A percentile compares a stretch with the other conserved stretches of the same genome.
These are phyloP conservation scores for Penicillium hordei DNA, from an alignment of 2,329 filamentous ascomycete species.

Conservation along the genomic window DNA sequence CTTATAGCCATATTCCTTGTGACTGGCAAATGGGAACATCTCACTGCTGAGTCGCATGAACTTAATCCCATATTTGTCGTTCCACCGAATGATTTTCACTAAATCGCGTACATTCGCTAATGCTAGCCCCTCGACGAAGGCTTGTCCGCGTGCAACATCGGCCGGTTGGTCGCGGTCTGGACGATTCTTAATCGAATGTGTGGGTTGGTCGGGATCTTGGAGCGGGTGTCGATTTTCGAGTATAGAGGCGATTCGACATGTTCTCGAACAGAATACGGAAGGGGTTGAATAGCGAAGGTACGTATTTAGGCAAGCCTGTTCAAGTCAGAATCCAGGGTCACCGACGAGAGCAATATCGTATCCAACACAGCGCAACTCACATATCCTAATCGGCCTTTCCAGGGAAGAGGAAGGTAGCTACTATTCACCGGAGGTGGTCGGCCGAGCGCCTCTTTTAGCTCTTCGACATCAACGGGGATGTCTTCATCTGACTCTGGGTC, in stretches of 20 bases:
- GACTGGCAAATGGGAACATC: slow-evolving; percentile 96
- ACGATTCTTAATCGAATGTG: slow-evolving; percentile 81
- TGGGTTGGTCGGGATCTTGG: slow-evolving; percentile 69
- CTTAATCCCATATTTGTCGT: slow-evolving; percentile 85
- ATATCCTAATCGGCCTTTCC: slow-evolving; percentile 87
- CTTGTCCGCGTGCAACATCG: slow-evolving; percentile 64
- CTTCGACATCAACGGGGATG: slow-evolving; percentile 54
- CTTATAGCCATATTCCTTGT: slow-evolving; percentile 81
- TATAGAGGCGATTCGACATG: slow-evolving; percentile 87
- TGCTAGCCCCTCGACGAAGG: slow-evolving; percentile 74
- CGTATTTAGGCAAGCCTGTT: slow-evolving; percentile 82
- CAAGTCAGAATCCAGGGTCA: slow-evolving; percentile 1
- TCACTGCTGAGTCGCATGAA: slow-evolving; percentile 92
- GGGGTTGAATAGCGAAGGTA: slow-evolving; percentile 80
- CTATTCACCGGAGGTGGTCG: slow-evolving; percentile 79
- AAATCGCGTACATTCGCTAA: slow-evolving; percentile 82
- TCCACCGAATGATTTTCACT: slow-evolving; percentile 84
- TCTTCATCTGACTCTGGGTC: slow-evolving; percentile 59
- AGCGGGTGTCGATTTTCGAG: slow-evolving; percentile 84
- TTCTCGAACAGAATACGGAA: slow-evolving; percentile 85
- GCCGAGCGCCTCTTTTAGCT: slow-evolving; percentile 58
- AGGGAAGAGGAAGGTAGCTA: slow-evolving; percentile 78
- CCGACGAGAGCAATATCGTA: too few species aligned
- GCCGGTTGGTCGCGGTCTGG: slow-evolving; percentile 72
- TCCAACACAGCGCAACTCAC: slow-evolving; percentile 52